Evolutionary conservation across 257 asterid species (phyloP).

Genomic region (Pogostemon cablin): DNA sequence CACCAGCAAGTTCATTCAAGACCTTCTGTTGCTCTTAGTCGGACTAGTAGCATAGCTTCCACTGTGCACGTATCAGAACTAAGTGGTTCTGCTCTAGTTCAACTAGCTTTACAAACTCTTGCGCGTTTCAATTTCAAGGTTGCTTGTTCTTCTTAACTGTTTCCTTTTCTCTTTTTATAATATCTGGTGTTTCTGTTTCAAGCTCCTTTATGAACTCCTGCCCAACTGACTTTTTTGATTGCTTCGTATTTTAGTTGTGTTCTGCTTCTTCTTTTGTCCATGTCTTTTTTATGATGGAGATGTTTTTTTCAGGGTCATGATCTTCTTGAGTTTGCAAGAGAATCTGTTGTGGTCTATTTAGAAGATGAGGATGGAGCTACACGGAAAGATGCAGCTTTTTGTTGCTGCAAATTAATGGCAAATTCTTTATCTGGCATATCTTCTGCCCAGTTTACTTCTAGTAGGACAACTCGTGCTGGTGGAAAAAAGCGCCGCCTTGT

Average conservation of each 20-base stretch:
- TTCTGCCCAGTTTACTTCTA: slow-evolving; percentile 68
- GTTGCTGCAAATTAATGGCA: slow-evolving; percentile 92
- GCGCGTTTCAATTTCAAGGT: slow-evolving; percentile 90
- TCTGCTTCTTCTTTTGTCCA: slow-evolving; percentile 19
- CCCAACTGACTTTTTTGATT: slow-evolving; percentile 64
- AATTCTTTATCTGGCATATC: slow-evolving; percentile 78
- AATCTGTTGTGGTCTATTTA: slow-evolving; percentile 81
- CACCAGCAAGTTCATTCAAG: slow-evolving; percentile 72
- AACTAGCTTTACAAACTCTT: slow-evolving; percentile 93
- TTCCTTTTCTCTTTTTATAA: background rate
- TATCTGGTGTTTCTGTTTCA: slow-evolving; percentile 58
- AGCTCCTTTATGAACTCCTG: slow-evolving; percentile 65
- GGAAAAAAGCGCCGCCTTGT: slow-evolving; percentile 91
- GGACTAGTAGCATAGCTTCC: slow-evolving; percentile 64
- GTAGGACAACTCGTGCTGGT: slow-evolving; percentile 84
- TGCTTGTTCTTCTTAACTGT: slow-evolving; percentile 19
- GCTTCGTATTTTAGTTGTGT: slow-evolving; percentile 12
- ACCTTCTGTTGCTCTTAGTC: slow-evolving; percentile 52
- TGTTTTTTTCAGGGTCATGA: slow-evolving; percentile 77
- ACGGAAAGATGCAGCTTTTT: slow-evolving; percentile 95
- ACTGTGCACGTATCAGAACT: slow-evolving; percentile 77
- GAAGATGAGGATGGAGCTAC: slow-evolving; percentile 97
- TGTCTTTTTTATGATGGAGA: slow-evolving; percentile 8
- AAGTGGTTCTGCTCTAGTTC: slow-evolving; percentile 87
- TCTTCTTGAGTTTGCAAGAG: slow-evolving; percentile 96